Conservation (phyloP, 140 eudicot species). For the Cichorium intybus region DNA sequence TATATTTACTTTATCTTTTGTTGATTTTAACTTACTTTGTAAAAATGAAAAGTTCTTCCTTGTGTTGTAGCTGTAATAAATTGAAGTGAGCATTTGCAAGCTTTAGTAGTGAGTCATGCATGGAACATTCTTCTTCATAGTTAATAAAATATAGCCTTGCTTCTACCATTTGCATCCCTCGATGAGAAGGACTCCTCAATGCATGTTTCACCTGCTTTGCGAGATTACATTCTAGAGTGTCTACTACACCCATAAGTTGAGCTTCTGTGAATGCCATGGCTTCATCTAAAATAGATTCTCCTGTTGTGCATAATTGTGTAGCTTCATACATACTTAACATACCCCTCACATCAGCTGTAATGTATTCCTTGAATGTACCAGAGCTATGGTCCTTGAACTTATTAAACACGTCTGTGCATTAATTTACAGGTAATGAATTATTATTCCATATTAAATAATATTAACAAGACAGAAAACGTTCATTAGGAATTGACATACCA, state of each 20-base stretch:
- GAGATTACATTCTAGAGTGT: neutral
- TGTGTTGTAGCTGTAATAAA: neutral
- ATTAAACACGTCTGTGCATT: slow-evolving; percentile 21
- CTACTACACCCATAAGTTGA: neutral
- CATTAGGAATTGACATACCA: neutral
- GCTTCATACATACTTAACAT: slow-evolving; percentile 31
- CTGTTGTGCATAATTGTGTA: slow-evolving; percentile 17
- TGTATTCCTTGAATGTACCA: slow-evolving; percentile 6
- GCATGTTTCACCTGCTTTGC: slow-evolving; percentile 19
- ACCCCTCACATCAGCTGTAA: slow-evolving; percentile 13
- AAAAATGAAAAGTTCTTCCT: neutral
- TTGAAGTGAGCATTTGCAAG: slow-evolving; percentile 8
- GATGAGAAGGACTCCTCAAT: slow-evolving; percentile 21
- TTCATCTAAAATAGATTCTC: slow-evolving; percentile 20
- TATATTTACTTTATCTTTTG: too few species aligned
- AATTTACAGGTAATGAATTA: too few species aligned
- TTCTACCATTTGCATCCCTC: slow-evolving; percentile 5
- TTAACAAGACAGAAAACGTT: neutral
- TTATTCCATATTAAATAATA: neutral
- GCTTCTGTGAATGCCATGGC: neutral
- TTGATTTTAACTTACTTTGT: neutral
- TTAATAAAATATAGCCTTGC: slow-evolving; percentile 1
- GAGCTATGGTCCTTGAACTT: slow-evolving; percentile 17
- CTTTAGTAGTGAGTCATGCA: neutral
- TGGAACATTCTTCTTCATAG: slow-evolving; percentile 7